Evolutionary conservation across 2,329 filamentous ascomycete genomes (phyloP), one percentile per base, ranked within the genome.

Genomic region (Ploettnerulaceae sp.): DNA sequence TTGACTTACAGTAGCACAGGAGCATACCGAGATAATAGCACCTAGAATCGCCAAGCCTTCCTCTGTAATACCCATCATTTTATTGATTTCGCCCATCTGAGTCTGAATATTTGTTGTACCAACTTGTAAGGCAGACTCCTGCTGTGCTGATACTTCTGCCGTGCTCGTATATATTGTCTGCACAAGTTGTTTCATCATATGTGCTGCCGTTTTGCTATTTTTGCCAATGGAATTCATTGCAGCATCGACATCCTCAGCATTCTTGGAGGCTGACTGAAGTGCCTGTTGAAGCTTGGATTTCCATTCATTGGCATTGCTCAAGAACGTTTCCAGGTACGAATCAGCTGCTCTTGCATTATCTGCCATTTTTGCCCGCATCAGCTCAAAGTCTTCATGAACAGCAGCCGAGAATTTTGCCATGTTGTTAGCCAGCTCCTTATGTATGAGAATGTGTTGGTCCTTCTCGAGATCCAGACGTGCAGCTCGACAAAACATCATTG

Each of bases 401-500:
- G 51, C 57, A 9, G 37, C 48, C 2, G 55, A 52, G 35, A 64
- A 61, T 12, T 55, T 49, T 7, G 49, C 41, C 56, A 64, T 61
- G 5, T 61, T 58, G 24, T 57, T 41, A 7, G 54, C 49, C 5
- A 64, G 50, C 22, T 58, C 52, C 48, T 59, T 59, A 14, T 61
- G 57, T 12, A 61, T 33, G 29, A 56, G 36, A 41, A 64, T 59
- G 40, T 58, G 44, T 34, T 64, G 58, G 37, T 65, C 62, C 58
- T 76, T 77, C 47, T 83, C 79, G 11, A 76, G 71, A 42, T 79
- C 74, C 32, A 71, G 66, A 28, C 80, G 72, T 32, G 76, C 73
- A 21, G 79, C 78, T 51, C 81, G 74, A 53, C 82, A 85, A 55
- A 84, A 77, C 14, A 79, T 64, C 33, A 78, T 67, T 2, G 79